Base-by-base conservation (phyloP, 1,284 basidiomycete genomes). In the Boletus sp. region DNA sequence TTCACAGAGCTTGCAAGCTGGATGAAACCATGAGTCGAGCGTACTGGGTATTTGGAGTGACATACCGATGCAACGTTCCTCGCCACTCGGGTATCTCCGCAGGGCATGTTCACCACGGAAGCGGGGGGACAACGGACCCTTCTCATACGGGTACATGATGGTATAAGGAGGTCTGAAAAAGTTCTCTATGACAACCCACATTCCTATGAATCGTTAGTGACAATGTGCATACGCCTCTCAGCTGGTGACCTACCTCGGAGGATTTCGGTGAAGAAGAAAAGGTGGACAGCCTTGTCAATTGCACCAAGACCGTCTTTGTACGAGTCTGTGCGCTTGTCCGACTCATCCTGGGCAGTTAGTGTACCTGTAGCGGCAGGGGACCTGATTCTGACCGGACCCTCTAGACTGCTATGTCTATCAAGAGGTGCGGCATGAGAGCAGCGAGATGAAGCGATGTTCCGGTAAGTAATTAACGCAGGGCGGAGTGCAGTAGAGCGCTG, bases 91-190 rank as follows among this genome's bases (percentile, higher is more conserved):
- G 72, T 99, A 99, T 64, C 96, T 79, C 52, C 96, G 84, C 56
- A 99, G 74, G n/a, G 96, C 96, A 70, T 99, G 96, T 72, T 99
- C 96, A 50, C 96, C 96, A 67, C 96, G 86, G 81, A 99, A 99
- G 55, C 96, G 91, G 36, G 96, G 94, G 34, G 92, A 96, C 48
- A 99, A 72, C 33, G 96, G 96, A 17, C 96, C 96, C 72, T 99
- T 99, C 74, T 99, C 96, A 64, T 94, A 97, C 13, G 90, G 90
- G 66, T 92, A 93, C 86, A 90, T 96, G 77, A 99, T 99, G 36
- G 95, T 99, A 73, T 98, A 99, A 27, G 95, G 95, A 38, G 91
- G 91, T 49, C 93, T 82, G 81, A 95, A 96, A 74, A 96, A 93
- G 69, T 98, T 91, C 71, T 98, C 96, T 56, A 98, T 62, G n/a